Base-by-base conservation (phyloP, 352 stramenopile genomes). In the Phytophthora constricta region DNA sequence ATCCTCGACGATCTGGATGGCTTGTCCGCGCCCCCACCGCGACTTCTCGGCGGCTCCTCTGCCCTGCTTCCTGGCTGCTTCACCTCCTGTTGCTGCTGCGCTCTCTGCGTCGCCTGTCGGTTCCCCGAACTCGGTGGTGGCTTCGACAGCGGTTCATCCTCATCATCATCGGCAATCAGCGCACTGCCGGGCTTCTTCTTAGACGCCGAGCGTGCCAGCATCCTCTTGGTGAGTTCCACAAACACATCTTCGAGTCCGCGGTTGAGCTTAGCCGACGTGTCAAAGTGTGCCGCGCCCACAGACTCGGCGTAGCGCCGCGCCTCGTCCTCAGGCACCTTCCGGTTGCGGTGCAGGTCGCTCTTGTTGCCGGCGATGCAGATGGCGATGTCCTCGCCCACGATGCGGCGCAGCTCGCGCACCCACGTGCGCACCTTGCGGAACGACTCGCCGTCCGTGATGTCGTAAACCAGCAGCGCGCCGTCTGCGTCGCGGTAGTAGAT, bases 291-390 rank as follows among this genome's bases (percentile, higher is more conserved):
- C 34, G 93, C 93, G 23, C 89, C 87, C 20, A 97, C 88, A 14
- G 84, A 96, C 50, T 89, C 85, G 13, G 92, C 91, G 70, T 97
- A 98, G 47, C 80, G 72, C 31, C 79, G 71, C 16, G 91, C 93
- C 16, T 97, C 93, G 22, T 91, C 81, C 56, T 96, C 84, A 41
- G 79, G 78, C 23, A 98, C 93, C 60, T 96, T 93, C 20, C 93
- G 85, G 60, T 90, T 92, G 34, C 87, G 87, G 65, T 97, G 90
- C 34, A 98, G 70, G 69, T 98, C 94, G 54, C 80, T 80, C 65
- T 98, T 98, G 73, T 98, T 98, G 41, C 93, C 94, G 14, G 91
- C 92, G 69, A 98, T 98, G 33, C 76, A 86, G 52, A 98, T 97
- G 39, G 87, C 79, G 55, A 98, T 98, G 51, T 97, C 89, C 49